Evolutionary conservation across 805 yeast genomes (phyloP).

Genomic region (Monosporozyma unispora): DNA sequence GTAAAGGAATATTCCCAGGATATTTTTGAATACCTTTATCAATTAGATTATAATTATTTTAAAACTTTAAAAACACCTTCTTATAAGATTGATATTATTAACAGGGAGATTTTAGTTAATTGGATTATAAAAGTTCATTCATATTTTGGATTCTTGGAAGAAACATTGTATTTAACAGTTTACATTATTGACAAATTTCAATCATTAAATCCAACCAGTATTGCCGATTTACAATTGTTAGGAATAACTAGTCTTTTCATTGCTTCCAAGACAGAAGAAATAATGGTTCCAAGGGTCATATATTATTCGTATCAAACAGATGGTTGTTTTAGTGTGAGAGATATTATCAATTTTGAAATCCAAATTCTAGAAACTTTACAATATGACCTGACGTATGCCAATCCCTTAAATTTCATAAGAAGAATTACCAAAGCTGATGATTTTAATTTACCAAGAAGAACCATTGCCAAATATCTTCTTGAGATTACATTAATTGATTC

Average conservation of each 20-base stretch:
- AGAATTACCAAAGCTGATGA: constrained; percentile 88
- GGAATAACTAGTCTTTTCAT: constrained; percentile 79
- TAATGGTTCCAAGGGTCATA: constrained; percentile 75
- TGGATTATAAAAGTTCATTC: constrained; percentile 86
- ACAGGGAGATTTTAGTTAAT: constrained; percentile 73
- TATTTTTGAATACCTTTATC: constrained; percentile 68
- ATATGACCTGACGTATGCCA: constrained; percentile 73
- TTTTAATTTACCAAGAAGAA: constrained; percentile 78
- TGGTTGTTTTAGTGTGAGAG: constrained; percentile 69
- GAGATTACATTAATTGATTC: constrained; percentile 74
- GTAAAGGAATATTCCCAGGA: constrained; percentile 84
- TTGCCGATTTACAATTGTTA: constrained; percentile 69
- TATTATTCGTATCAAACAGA: constrained; percentile 77
- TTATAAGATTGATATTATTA: constrained; percentile 20
- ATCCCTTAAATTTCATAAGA: constrained; percentile 84
- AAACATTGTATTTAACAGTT: constrained; percentile 71
- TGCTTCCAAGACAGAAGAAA: constrained; percentile 89
- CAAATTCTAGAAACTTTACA: constrained; percentile 60
- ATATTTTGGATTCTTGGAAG: constrained; percentile 73
- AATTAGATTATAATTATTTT: constrained; percentile 56
- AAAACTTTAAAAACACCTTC: constrained; percentile 35
- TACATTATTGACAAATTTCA: constrained; percentile 80
- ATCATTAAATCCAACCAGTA: constrained; percentile 43
- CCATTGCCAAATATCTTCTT: constrained; percentile 74
- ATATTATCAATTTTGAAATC: constrained; percentile 73